These are phyloP conservation scores for Irpex sp. DNA, from an alignment of 1,284 basidiomycete genomes.

Conservation along the genomic window DNA sequence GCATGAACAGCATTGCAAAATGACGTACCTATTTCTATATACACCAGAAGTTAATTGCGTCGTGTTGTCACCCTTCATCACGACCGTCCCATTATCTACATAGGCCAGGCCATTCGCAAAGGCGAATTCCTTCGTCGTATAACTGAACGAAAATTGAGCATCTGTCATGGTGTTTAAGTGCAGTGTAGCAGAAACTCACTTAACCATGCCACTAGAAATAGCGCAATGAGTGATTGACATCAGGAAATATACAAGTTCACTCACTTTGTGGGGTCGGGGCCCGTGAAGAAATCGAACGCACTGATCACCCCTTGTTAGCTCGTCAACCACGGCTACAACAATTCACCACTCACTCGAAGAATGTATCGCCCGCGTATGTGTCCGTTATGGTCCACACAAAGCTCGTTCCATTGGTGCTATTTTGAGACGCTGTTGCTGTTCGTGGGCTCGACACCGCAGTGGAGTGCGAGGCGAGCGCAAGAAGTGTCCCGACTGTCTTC, in stretches of 20 bases:
- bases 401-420: conserved; percentile 24
- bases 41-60: conserved; percentile 47
- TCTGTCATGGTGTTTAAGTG: too few relatives aligned
- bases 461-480: neutral
- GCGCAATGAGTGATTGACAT: conserved; percentile 13
- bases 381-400: conserved; percentile 37
- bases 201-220: conserved; percentile 50
- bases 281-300: conserved; percentile 56
- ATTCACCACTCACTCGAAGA: conserved; percentile 32
- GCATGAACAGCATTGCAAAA: neutral
- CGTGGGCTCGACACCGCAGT: conserved; percentile 17
- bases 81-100: conserved; percentile 53
- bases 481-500: neutral
- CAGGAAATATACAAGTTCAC: conserved; percentile 19
- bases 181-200: conserved; percentile 37
- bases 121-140: conserved; percentile 46
- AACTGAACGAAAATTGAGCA: conserved; percentile 32
- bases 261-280: conserved; percentile 63
- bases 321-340: neutral
- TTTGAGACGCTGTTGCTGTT: conserved; percentile 17
- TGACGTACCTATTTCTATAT: conserved; percentile 53
- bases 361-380: conserved; percentile 29
- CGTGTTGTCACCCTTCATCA: conserved; percentile 73
- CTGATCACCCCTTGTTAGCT: conserved; percentile 29
- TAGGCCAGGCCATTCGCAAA: conserved; percentile 46